Base-by-base conservation (phyloP, 2,329 filamentous ascomycete species). In the Hypomyces rosellus region DNA sequence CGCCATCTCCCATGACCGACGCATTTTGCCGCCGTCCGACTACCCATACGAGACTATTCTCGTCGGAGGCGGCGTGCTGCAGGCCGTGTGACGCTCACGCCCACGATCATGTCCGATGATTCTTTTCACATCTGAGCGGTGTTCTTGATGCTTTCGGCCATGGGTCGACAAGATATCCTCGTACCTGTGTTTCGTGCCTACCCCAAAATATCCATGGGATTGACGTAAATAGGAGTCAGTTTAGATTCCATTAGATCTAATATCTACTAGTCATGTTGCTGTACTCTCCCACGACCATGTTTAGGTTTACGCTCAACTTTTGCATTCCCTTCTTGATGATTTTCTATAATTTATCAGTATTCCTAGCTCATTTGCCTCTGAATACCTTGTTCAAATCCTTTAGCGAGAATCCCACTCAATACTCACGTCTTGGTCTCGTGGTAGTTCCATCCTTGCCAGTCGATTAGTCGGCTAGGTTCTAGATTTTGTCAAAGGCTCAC, bases 1-100 rank as follows among this genome's bases (percentile, higher is more conserved):
- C 7, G 20, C 13, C 14, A 7, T 34, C 22, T 15, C 22, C 11
- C 15, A 33, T 25, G 22, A 34, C 22, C 16, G 18, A 41, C n/a
- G 25, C 25, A 30, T 18, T 38, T 41, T 51, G 37, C 41, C 25
- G 22, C 20, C 18, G 18, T 18, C 54, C 43, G 44, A 47, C 20
- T 43, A 48, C 51, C 37, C 65, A 65, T 68, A 66, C 67, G 64
- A 69, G 64, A 59, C 57, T 61, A 57, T 67, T 63, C 58, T 65
- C 63, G 64, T 65, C 58, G 61, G 59, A 63, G 56, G 56, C 59
- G 66, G 68, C 61, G 58, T 49, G 55, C 55, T 56, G 57, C 64
- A 65, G 61, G 20, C 53, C 41, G 63, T 66, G 63, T 61, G 53
- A 66, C 56, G 41, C 45, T 30, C 37, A 9, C 16, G 40, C 15